These are phyloP conservation scores for Crithidia bombi DNA, from an alignment of 208 protist genomes.

Conservation along the genomic window DNA sequence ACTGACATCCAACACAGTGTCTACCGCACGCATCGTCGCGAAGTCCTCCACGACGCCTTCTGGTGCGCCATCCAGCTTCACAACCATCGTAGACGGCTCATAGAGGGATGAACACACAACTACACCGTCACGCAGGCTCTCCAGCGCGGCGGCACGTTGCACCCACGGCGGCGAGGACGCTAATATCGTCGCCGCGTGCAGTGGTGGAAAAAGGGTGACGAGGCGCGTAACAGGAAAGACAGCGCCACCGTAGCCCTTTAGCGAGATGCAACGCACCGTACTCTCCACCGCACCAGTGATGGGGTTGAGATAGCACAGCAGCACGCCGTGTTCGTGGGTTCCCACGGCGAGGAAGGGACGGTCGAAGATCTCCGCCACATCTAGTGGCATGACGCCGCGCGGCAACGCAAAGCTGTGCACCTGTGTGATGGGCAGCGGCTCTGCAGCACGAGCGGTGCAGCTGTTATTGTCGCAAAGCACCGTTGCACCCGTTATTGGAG, in stretches of 20 bases:
- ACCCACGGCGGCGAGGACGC: conserved; percentile 17
- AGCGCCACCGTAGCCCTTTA: conserved; percentile 45
- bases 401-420: conserved; percentile 45
- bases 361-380: conserved; percentile 59
- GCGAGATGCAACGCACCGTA: conserved; percentile 43
- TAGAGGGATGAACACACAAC: conserved; percentile 62
- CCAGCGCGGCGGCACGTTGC: conserved; percentile 24
- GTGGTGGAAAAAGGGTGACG: conserved; percentile 47
- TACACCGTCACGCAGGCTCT: conserved; percentile 37
- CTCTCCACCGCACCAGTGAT: conserved; percentile 28
- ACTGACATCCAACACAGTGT: conserved; percentile 24
- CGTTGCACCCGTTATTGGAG: background rate
- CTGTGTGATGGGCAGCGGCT: conserved; percentile 1
- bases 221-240: conserved; percentile 64
- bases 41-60: conserved; percentile 38
- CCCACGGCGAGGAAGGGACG: conserved; percentile 66
- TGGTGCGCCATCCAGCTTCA: conserved; percentile 41
- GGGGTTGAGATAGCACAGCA: conserved; percentile 53
- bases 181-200: background rate
- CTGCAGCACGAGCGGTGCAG: background rate
- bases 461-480: background rate
- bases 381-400: conserved; percentile 69
- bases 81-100: conserved; percentile 36
- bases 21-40: conserved; percentile 3
- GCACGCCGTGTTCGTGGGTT: conserved; percentile 69